Evolutionary conservation across 495 filamentous ascomycete genomes (phyloP).

Genomic region (Ascodesmis nigricans): DNA sequence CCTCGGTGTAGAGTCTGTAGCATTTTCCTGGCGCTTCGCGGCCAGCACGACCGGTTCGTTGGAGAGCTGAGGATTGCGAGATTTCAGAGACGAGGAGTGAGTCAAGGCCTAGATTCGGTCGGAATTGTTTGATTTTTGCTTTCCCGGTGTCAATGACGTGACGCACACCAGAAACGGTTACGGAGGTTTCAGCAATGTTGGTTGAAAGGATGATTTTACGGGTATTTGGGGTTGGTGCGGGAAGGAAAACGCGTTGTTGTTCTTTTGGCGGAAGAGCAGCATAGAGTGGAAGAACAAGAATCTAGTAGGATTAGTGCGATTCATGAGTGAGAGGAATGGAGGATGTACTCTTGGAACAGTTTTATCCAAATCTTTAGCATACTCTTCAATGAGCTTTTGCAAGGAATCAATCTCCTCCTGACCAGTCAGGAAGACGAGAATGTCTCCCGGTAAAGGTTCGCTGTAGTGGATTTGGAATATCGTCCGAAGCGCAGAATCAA

Average conservation of each 20-base stretch:
- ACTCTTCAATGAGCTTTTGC: conserved; percentile 59
- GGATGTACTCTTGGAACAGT: conserved; percentile 46
- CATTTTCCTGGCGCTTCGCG: conserved; percentile 81
- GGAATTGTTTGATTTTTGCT: conserved; percentile 81
- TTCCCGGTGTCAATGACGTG: conserved; percentile 88
- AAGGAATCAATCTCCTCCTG: conserved; percentile 79
- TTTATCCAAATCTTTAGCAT: conserved; percentile 43
- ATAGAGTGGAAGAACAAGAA: conserved; percentile 48
- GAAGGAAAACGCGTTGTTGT: conserved; percentile 69
- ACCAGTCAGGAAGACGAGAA: conserved; percentile 81
- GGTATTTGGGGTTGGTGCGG: conserved; percentile 43
- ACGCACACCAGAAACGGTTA: conserved; percentile 82
- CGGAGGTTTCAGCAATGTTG: conserved; percentile 95
- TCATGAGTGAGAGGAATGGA: conserved; percentile 31
- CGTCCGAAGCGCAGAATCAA: conserved; percentile 55
- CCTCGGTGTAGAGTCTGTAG: conserved; percentile 71
- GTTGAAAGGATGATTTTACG: conserved; percentile 83
- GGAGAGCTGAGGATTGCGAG: conserved; percentile 80
- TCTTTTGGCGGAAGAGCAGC: conserved; percentile 50
- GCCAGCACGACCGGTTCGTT: conserved; percentile 78
- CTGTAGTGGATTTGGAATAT: conserved; percentile 79
- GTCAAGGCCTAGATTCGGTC: conserved; percentile 63
- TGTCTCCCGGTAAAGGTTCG: conserved; percentile 78
- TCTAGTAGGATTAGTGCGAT: conserved; percentile 6
- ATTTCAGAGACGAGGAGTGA: conserved; percentile 80